Base-by-base conservation (phyloP, 2,329 filamentous ascomycete genomes). In the Colletotrichum spaethianum region DNA sequence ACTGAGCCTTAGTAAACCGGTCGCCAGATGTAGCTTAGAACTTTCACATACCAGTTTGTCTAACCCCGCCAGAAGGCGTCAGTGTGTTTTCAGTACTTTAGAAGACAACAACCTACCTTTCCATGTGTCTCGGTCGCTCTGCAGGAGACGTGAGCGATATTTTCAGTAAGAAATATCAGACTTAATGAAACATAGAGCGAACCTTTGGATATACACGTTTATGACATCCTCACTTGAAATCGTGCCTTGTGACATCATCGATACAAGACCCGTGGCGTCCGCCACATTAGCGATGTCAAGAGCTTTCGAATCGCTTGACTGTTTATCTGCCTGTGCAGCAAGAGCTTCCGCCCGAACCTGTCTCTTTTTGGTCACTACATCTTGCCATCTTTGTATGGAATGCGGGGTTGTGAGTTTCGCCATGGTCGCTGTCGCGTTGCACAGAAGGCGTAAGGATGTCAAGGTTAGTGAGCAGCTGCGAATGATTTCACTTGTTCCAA, bases 121-220 rank as follows among this genome's bases (percentile, higher is more conserved):
- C n/a, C 53, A 57, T 57, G 53, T 38, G 53, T 20, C 14, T 57
- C 12, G n/a, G 33, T 33, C 6, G 53, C 31, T n/a, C 42, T 33
- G n/a, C 3, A 7, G 12, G 20, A 7, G 14, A 9, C 6, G 11
- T 23, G 33, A 0, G 3, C 4, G 16, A 3, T 1, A 3, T 28
- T 8, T 40, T n/a, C 16, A 20, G 40, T 31, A n/a, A 18, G 20
- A 31, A 38, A 12, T n/a, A 3, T 46, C 8, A 16, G 8, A 20
- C 14, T 6, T 3, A 1, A 11, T 2, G 8, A 4, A 23, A 40
- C 33, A 0, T 3, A 23, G 26, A 26, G n/a, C 40, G 8, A 7
- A 71, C 68, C 40, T 71, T 33, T 42, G 38, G 5, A 71, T 67
- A 4, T 71, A 71, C 18, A 40, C 56, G 20, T 42, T 62, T 9